Evolutionary conservation across 768 basidiomycete genomes (phyloP), one percentile per base, ranked within the genome.

Genomic region (Xerocomus brunneocitrinus): DNA sequence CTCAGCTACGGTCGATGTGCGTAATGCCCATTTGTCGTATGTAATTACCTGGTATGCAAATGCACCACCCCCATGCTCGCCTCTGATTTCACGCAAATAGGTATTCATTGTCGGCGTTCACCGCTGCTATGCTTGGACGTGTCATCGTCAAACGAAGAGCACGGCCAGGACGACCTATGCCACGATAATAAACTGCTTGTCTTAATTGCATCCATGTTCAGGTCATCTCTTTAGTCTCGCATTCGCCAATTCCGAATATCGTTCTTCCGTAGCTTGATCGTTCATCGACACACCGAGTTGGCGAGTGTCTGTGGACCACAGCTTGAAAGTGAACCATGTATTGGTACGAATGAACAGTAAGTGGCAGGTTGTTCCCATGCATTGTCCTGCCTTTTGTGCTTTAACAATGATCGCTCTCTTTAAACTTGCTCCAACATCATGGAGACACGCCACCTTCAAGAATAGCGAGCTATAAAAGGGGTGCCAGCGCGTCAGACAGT

Each of bases 1-100:
- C 47, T 70, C 85, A 24, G 81, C 92, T 4, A 81, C 82, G 2
- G 83, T 98, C 25, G 92, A 98, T 62, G 73, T 99, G 42, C 79
- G 97, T 45, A 99, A 99, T 69, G 83, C 91, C 35, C 97, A 99
- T 73, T 77, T 91, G 7, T 94, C 92, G 10, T 99, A 99, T 71
- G 91, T 97, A 4, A 80, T 89, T 13, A 99, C 95, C 10, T 99
- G 97, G 97, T 94, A 65, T 34, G 78, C 64, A 34, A 52, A 34
- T 36, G 5, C 52, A 43, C 49, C 31, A 13, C 24, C 38, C 13
- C 42, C 31, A 32, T 41, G 41, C 40, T 39, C 55, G 24, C 50
- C 19, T 47, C 57, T 67, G 28, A 68, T 32, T 36, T 52, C 31
- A 14, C 13, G 14, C 41, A 19, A 16, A 39, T 61, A 97, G 95